Evolutionary conservation across 169 alveolate species (phyloP).

Genomic region (Cryptosporidium viatorum): DNA sequence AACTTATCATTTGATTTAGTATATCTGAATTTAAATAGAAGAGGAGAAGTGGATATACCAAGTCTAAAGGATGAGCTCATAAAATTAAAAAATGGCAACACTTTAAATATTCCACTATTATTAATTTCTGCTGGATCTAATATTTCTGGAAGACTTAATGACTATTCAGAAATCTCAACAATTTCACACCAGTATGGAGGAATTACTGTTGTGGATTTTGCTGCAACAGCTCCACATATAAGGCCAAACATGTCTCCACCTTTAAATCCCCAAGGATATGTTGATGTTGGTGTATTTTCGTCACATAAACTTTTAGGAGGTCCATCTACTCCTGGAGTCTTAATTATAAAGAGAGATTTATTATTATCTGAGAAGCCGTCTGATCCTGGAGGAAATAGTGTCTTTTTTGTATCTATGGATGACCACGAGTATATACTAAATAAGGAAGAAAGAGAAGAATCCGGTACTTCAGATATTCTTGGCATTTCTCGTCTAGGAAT

Average conservation of each 20-base stretch:
- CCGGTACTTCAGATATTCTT: constrained; percentile 94
- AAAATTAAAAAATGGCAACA: constrained; percentile 46
- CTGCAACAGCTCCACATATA: constrained; percentile 86
- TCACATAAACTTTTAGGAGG: constrained; percentile 95
- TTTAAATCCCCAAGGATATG: constrained; percentile 76
- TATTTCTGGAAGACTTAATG: constrained; percentile 85
- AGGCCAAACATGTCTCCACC: constrained; percentile 83
- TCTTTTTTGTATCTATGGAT: constrained; percentile 89
- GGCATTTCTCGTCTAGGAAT: constrained; percentile 92
- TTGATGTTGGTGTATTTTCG: constrained; percentile 91
- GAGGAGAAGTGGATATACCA: constrained; percentile 75
- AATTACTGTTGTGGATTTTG: constrained; percentile 86
- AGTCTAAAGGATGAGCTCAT: constrained; percentile 75
- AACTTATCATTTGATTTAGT: constrained; percentile 15
- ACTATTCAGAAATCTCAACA: constrained; percentile 81
- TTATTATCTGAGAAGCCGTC: constrained; percentile 83
- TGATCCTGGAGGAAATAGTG: constrained; percentile 90
- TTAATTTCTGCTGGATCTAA: constrained; percentile 89
- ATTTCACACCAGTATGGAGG: constrained; percentile 83
- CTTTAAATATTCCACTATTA: constrained; percentile 80
- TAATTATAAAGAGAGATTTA: constrained; percentile 86
- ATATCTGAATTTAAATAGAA: constrained; percentile 12
- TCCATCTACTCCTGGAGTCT: constrained; percentile 91
- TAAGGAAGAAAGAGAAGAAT: constrained; percentile 92
- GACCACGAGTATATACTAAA: constrained; percentile 87